A percentile compares a stretch with the other conserved stretches of the same genome.
Conservation (phyloP, 73 alveolate genomes). For the Paramecium biaurelia region DNA sequence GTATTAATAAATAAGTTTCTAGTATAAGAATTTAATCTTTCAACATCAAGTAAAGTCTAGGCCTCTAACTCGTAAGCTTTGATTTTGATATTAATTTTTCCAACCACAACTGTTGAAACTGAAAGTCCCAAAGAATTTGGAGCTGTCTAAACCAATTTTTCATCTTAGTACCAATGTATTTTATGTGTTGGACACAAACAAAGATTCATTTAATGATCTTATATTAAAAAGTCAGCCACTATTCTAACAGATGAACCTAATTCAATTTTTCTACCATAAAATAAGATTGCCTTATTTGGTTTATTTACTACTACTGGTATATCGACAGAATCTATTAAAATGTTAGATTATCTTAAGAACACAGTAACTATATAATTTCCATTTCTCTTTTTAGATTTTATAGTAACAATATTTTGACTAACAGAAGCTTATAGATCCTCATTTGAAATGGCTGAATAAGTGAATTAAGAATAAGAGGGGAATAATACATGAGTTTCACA, state of each 20-base stretch:
- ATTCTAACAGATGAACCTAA: conserved; percentile 26
- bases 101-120: not conserved
- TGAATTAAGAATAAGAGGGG: not conserved
- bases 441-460: not conserved
- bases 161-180: not conserved
- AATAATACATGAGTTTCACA: conserved; percentile 2
- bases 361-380: not conserved
- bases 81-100: not conserved
- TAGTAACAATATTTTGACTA: not conserved
- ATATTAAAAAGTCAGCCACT: not conserved
- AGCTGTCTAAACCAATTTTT: not conserved
- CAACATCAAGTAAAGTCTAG: not conserved
- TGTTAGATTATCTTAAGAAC: not conserved
- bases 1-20: not conserved
- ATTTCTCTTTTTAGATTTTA: not conserved
- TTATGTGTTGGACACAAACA: not conserved
- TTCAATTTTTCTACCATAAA: not conserved
- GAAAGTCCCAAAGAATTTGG: not conserved
- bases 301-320: not conserved
- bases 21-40: not conserved
- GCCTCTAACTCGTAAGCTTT: not conserved
- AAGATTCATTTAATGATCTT: conserved; percentile 4
- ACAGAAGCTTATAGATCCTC: not conserved
- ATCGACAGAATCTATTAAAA: not conserved
- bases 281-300: not conserved